Base-by-base conservation (phyloP, 2,329 filamentous ascomycete species). In the Trichoderma koningiopsis region DNA sequence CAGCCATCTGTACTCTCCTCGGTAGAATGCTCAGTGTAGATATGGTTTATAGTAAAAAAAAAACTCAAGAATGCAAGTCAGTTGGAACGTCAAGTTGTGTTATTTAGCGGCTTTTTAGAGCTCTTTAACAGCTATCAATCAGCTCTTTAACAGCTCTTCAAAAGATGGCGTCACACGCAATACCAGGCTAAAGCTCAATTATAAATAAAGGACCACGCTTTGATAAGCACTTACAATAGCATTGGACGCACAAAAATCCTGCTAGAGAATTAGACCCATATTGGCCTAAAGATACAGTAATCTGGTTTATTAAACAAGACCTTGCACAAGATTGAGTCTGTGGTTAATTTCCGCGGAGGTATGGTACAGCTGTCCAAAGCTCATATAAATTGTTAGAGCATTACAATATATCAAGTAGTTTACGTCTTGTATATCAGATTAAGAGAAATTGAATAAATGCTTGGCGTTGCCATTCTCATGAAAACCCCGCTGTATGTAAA, bases 1-100 rank as follows among this genome's bases (percentile, higher is more conserved):
- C 35, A 13, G 74, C 60, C 75, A 75, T 75, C 49, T 31, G 16
- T 33, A 35, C 43, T 13, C 27, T 4, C 10, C 22, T n/a, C n/a
- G 6, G 5, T 37, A 6, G 2, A 5, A 29, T 8, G 10, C 22
- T 5, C n/a, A n/a, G 16, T 10, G 6, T 43, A 10, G 31, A 6
- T 5, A 7, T 11, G 4, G 22, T 3, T 47, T 47, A 49, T 22
- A 11, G 13, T 24, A 4, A 5, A 2, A 49, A 49, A 11, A 47
- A 11, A 24, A n/a, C 13, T 22, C 5, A 24, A 49, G 47, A 49
- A 13, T 8, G 40, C 22, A 11, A 4, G 6, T 22, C 10, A 13
- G 22, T 49, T 49, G 24, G 10, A 13, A 49, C 22, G 3, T 8
- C 40, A 43, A 43, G 40, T 8, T 22, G n/a, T 49, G 13, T 2